Evolutionary conservation across 2,329 filamentous ascomycete species (phyloP), one percentile per base, ranked within the genome.

Genomic region (Blastomyces gilchristii): DNA sequence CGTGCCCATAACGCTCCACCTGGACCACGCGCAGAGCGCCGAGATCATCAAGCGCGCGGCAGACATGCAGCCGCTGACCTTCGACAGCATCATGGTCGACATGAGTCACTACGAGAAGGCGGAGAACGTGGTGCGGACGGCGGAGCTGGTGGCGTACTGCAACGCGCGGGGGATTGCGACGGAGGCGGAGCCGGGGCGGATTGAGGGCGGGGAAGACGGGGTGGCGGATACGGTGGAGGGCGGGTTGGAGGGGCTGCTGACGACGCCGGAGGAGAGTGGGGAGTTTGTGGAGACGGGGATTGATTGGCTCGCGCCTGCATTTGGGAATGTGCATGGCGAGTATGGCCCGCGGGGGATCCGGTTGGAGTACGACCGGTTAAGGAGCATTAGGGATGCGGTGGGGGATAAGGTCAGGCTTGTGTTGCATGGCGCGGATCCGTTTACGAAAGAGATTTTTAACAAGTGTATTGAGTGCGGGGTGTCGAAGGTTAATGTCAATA

Each of bases 21-120:
- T 88, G 69, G 85, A 88, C 77, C 85, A 88, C 74, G 83, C 83
- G 39, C 85, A 87, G 73, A 83, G 81, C 9, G 82, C 84, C 2
- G 84, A 84, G 66, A 83, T 85, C 41, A 84, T 87, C 66, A 81
- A 82, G 18, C 78, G 76, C 4, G 85, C 85, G 0, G 85, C 85
- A 0, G 80, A 85, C 68, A 80, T 83, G n/a, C 78, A 82, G 4
- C 76, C 76, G 59, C 53, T 25, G 5, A 81, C 77, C 2, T 89
- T 89, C 68, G 87, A 90, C 73, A 84, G 81, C 66, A 89, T 90
- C 71, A 90, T 90, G 87, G 84, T 90, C 0, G 88, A 90, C 74
- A 90, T 90, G 87, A 84, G 81, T 63, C 87, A 90, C 71, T 85
- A 87, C 70, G 86, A 88, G 67, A 85, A 85, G 68, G 85, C 82